These are phyloP conservation scores for Colletotrichum sp. DNA, from an alignment of 2,329 filamentous ascomycete genomes.

Conservation along the genomic window DNA sequence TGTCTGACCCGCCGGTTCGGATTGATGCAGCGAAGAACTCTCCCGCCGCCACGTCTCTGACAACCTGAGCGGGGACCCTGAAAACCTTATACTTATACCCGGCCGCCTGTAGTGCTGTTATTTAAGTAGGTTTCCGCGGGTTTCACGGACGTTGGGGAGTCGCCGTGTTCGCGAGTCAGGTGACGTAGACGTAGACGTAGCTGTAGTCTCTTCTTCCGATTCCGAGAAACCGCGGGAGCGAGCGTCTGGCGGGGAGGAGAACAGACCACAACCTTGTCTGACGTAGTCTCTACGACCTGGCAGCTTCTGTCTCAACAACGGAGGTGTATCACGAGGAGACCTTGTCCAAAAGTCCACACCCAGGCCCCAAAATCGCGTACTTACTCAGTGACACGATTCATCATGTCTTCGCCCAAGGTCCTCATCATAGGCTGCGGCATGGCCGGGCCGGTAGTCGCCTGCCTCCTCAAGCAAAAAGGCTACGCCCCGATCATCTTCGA, in stretches of 20 bases:
- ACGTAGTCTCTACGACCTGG: not conserved
- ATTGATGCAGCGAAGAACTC: not conserved
- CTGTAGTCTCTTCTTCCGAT: not conserved
- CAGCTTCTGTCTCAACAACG: not conserved
- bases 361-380: not conserved
- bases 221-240: not conserved
- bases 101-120: not conserved
- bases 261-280: not conserved
- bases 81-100: not conserved
- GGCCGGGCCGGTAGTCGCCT: slow-evolving; percentile 26
- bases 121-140: not conserved
- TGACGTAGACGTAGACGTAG: not conserved
- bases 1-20: not conserved
- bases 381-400: not conserved
- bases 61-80: not conserved
- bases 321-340: not conserved
- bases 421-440: slow-evolving; percentile 29
- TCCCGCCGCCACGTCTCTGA: not conserved
- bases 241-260: not conserved
- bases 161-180: not conserved
- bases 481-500: slow-evolving; percentile 31
- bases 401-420: slow-evolving; percentile 9
- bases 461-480: slow-evolving; percentile 27
- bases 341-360: too few species aligned
- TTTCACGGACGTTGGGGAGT: not conserved